Percentiles rank a stretch among this genome's conserved stretches.
Conservation (phyloP, 345 rosid genomes). For the Sapria himalayana region DNA sequence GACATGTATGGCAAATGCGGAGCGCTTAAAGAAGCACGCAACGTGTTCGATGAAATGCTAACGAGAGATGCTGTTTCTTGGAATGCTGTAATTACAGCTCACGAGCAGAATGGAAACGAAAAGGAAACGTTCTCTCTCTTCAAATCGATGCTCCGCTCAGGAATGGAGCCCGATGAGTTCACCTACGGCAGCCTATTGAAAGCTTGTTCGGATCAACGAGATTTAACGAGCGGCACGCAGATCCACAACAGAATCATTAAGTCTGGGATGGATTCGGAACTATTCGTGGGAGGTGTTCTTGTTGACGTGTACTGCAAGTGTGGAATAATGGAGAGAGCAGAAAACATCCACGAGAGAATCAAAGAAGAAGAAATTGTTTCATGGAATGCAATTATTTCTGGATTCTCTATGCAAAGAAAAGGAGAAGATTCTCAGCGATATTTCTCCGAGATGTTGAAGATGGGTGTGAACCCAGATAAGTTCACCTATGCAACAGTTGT, state of each 20-base stretch:
- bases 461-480: conserved; percentile 44
- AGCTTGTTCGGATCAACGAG: conserved; percentile 46
- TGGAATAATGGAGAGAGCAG: conserved; percentile 47
- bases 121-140: conserved; percentile 35
- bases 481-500: conserved; percentile 77
- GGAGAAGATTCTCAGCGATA: conserved; percentile 62
- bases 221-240: conserved; percentile 42
- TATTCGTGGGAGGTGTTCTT: conserved; percentile 57
- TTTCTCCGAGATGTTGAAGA: conserved; percentile 47
- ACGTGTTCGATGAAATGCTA: conserved; percentile 47
- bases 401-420: conserved; percentile 41
- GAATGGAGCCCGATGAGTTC: conserved; percentile 67
- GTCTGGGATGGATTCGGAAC: conserved; percentile 42
- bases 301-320: conserved; percentile 86
- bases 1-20: conserved; percentile 91
- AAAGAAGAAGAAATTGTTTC: conserved; percentile 30
- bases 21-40: conserved; percentile 43
- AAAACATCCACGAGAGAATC: conserved; percentile 39
- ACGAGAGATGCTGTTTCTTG: conserved; percentile 68
- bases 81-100: conserved; percentile 80
- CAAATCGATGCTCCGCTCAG: conserved; percentile 38
- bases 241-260: conserved; percentile 52
- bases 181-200: conserved; percentile 85
- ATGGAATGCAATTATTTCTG: conserved; percentile 72
- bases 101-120: conserved; percentile 53